These are phyloP conservation scores for Solanum phureja DNA, from an alignment of 257 asterid species.

Conservation along the genomic window DNA sequence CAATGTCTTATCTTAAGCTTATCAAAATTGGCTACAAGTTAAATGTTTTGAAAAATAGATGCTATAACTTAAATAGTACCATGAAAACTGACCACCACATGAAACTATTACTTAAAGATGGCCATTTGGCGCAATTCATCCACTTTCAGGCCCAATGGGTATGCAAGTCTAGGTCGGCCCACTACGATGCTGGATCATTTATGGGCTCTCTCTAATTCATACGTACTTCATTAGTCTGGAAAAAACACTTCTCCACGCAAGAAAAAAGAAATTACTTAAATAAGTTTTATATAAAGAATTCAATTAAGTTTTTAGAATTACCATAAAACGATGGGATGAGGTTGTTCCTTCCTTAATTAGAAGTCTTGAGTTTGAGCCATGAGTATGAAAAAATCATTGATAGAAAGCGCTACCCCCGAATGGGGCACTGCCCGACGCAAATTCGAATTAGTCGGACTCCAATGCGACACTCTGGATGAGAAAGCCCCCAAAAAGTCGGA, in stretches of 20 bases:
- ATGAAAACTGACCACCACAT: not conserved
- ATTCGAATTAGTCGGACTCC: not conserved
- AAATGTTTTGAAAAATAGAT: not conserved
- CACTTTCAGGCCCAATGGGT: not conserved
- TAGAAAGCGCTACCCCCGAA: no score
- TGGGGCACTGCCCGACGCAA: rapidly evolving
- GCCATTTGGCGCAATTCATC: not conserved
- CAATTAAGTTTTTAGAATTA: not conserved
- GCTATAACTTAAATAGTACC: not conserved
- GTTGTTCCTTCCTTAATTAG: not conserved
- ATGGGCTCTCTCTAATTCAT: not conserved
- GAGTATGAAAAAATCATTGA: no score
- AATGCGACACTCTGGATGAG: no score
- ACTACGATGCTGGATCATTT: not conserved
- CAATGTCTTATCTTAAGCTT: not conserved
- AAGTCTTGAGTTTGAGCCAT: no score
- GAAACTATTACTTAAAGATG: not conserved
- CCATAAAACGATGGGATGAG: no score
- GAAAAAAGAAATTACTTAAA: not conserved
- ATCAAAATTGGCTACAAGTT: not conserved
- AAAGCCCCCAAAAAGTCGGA: no score
- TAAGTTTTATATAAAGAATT: not conserved
- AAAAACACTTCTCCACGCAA: not conserved
- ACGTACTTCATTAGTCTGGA: not conserved
- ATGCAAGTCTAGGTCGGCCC: not conserved